Base-by-base conservation (phyloP, 495 filamentous ascomycete species). In the Penicillium salamii region DNA sequence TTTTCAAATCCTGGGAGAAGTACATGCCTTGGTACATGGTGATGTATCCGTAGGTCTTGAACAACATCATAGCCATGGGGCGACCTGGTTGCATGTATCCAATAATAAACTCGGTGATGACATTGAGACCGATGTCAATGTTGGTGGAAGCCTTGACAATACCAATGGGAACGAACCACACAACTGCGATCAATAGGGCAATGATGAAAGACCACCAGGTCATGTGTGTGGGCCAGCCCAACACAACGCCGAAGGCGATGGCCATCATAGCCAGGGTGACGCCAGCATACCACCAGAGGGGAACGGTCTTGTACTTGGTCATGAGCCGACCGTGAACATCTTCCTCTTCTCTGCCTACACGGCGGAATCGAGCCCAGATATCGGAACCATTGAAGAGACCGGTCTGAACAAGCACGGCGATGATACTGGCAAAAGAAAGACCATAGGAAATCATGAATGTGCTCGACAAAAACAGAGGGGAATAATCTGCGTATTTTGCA, bases 271-370 rank as follows among this genome's bases (percentile, higher is more conserved):
- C 34, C 2, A 79, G n/a, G 4, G 78, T 62, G 13, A 84, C 58
- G 1, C 49, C 56, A 0, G 54, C 59, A 50, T 84, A 86, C 84
- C 84, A 88, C 82, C 82, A 85, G 17, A 83, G 63, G 2, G 83
- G 83, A 6, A 78, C 79, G 1, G 78, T 67, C 50, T 62, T 67
- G 60, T 83, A 88, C 3, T 77, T 78, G 1, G 66, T 53, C 79
- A 88, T 86, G 26, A 88, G 64, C 15, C 76, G 78, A 42, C 72
- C 71, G 54, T 89, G 86, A 3, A 89, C 69, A 53, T 90, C 87
- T 41, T 79, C 82, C 31, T 83, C 78, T 47, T 88, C 82, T 2
- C 67, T 68, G 9, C 70, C 72, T 14, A 78, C 58, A 7, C 57
- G 54, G 39, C 71, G 74, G 48, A 78, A 66, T 1, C 79, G 75